Base-by-base conservation (phyloP, 768 basidiomycete species). In the Leccinum broughii region DNA sequence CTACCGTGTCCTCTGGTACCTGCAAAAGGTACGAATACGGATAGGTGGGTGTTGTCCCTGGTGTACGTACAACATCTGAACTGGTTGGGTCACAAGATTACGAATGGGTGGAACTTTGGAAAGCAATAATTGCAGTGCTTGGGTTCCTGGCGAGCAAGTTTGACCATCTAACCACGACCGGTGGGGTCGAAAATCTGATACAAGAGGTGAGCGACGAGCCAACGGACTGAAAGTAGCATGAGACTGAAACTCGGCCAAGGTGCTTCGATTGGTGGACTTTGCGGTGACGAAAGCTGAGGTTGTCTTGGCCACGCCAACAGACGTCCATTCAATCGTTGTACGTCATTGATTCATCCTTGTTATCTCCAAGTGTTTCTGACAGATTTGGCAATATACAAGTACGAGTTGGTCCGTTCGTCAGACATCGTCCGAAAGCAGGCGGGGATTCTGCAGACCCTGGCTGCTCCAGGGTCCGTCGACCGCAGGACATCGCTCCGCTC, bases 61-160 rank as follows among this genome's bases (percentile, higher is more conserved):
- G 28, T n/a, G 9, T 34, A 55, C 20, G 13, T n/a, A 6, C 6
- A 13, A 11, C 20, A 17, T 48, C 30, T 63, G 51, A 14, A 61
- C n/a, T 34, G 10, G 41, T 20, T 44, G 26, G 28, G 17, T 39
- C 20, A 7, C 57, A 20, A 89, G 87, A 83, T 9, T 89, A 89
- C 64, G 75, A 84, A 48, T 90, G 89, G 88, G 75, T 78, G 59
- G 84, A 86, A 54, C 66, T 88, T 13, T 90, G 88, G 89, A 76
- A 72, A 54, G 80, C 85, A 6, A 64, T 88, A 11, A 64, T 87
- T 26, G 80, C 78, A 3, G 65, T 89, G 3, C 72, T 89, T 13
- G 78, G 72, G 26, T 89, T 89, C 64, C 59, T 88, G 15, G 75
- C 81, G 10, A 79, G 73, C n/a, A 86, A 83, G 69, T 53, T 84